A percentile compares a stretch with the other conserved stretches of the same genome.
phyloP scores from a whole-genome alignment of 208 protist species.

The Trypanosoma melophagium region DNA sequence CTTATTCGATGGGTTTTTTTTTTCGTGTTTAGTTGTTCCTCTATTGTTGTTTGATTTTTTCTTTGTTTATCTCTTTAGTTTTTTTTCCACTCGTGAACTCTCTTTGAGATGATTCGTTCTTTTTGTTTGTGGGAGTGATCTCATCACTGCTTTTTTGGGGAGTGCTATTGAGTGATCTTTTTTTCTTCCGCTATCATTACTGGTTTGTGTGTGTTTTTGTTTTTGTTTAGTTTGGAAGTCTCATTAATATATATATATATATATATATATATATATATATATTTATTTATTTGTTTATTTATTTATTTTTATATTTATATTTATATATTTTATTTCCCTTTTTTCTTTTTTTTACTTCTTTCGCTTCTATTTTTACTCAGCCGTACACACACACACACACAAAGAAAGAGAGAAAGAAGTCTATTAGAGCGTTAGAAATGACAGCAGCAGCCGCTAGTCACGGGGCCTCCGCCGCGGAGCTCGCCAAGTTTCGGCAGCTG shows the following conservation, averaged over 20 bases:
- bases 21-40: not conserved
- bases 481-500: conserved; percentile 74
- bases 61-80: not conserved
- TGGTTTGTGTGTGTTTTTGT: no score
- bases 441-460: not conserved
- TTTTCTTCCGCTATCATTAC: no score
- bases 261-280: no score
- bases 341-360: conserved; percentile 3
- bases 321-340: not conserved
- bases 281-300: no score
- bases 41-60: not conserved
- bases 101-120: not conserved
- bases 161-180: not conserved
- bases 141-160: not conserved
- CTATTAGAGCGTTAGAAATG: conserved; percentile 5
- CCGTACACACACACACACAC: not conserved
- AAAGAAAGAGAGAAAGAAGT: conserved; percentile 11
- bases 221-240: no score
- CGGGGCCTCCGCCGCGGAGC: conserved; percentile 63
- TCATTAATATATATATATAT: no score
- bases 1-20: conserved; percentile 12
- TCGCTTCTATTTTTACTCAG: not conserved
- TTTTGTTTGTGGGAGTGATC: not conserved
- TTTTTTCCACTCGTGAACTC: not conserved
- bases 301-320: not conserved